Base-by-base conservation (phyloP, 2,329 filamentous ascomycete species). In the Aureobasidium sp. region DNA sequence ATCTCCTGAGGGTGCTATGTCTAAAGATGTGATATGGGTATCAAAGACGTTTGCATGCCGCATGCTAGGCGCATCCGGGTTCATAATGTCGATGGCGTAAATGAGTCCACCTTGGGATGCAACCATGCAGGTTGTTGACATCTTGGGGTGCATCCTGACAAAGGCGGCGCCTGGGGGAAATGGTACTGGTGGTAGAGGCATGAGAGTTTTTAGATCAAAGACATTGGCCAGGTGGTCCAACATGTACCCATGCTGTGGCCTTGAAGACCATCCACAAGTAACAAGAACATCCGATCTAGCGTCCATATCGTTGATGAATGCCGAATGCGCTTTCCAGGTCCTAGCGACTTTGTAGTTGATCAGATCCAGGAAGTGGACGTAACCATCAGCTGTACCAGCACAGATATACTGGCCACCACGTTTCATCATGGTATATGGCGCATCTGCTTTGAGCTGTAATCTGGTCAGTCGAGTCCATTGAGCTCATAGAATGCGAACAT, bases 221-320 rank as follows among this genome's bases (percentile, higher is more conserved):
- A 97, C 91, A 68, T 97, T 96, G 63, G 96, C 90, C 63, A 97
- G 86, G 0, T 91, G 90, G 70, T 99, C 94, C 37, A 95, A 84
- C 78, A 95, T 91, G 65, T 89, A 89, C 44, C 86, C 85, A 39
- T 87, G 85, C 66, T 90, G 81, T 69, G 92, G 91, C 66, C 93
- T 85, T 29, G 91, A 83, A 1, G 93, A 96, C 75, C 90, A 96
- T 39, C 94, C 94, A 73, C 94, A 99, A 5, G 94, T 97, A 27
- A 97, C 89, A 59, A 99, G 86, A 67, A 94, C 94, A 73, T 97
- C 93, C 70, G 94, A 90, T 71, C 94, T 90, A 9, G 92, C 91
- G 76, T 99, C 94, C 90, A 99, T 97, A 73, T 97, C 93, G 73
- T 91, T 96, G 72, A 99, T 90, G 57, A 86, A 84, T 9, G 90